Evolutionary conservation across 352 stramenopile genomes (phyloP).

Genomic region (Halophytophthora batemanensis): DNA sequence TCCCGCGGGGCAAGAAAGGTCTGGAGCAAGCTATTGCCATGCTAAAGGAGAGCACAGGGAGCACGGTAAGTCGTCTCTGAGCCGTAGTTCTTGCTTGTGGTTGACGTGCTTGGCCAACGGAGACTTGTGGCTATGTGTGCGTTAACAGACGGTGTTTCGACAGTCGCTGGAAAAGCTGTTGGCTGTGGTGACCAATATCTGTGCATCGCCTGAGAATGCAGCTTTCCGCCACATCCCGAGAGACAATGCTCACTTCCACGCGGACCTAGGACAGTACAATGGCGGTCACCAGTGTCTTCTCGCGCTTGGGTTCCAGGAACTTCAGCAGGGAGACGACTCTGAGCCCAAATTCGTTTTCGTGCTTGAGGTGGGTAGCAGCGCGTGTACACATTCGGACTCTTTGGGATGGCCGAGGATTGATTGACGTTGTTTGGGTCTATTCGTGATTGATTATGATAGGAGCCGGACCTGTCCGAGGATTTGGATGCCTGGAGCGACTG

Average conservation of each 20-base stretch:
- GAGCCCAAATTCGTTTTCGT: constrained; percentile 49
- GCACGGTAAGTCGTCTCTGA: constrained; percentile 15
- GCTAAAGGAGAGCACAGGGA: constrained; percentile 39
- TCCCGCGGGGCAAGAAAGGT: constrained; percentile 36
- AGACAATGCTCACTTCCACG: constrained; percentile 68
- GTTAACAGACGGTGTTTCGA: constrained; percentile 24
- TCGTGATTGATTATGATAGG: constrained; percentile 32
- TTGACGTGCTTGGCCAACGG: not conserved
- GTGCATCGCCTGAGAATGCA: constrained; percentile 61
- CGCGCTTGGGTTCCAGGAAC: constrained; percentile 65
- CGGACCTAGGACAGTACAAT: constrained; percentile 60
- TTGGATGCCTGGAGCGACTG: constrained; percentile 78
- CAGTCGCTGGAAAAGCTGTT: constrained; percentile 50
- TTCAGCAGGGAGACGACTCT: constrained; percentile 39
- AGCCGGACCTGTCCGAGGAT: constrained; percentile 70
- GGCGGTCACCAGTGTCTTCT: constrained; percentile 64
- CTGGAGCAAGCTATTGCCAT: constrained; percentile 39
- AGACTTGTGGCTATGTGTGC: not conserved
- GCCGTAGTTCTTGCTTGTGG: not conserved
- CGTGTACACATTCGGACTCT: too few relatives aligned
- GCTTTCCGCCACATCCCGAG: constrained; percentile 70
- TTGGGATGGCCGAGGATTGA: not conserved
- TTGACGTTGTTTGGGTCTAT: not conserved
- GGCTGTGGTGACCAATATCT: constrained; percentile 61
- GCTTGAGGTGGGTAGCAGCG: constrained; percentile 40